A percentile compares a stretch with the other conserved stretches of the same genome.
Evolutionary conservation across 768 basidiomycete species (phyloP).

Genomic region (Steccherinum ochraceum): DNA sequence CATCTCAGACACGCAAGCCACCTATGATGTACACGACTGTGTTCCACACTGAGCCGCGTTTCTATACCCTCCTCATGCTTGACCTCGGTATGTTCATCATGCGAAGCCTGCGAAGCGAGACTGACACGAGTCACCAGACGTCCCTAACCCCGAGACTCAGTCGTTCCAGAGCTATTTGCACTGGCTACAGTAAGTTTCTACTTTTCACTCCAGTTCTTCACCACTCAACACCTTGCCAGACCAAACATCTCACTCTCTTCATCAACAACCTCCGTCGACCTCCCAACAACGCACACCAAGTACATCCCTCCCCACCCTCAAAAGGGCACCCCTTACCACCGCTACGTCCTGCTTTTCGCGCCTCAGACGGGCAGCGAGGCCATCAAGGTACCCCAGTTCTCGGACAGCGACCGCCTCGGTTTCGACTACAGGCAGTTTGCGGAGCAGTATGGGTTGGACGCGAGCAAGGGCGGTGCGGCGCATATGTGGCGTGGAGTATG

Average conservation of each 20-base stretch:
- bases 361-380: conserved; percentile 43
- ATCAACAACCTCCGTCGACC: conserved; percentile 32
- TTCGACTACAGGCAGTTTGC: conserved; percentile 68
- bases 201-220: no score
- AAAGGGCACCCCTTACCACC: conserved; percentile 84
- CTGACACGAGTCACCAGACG: conserved; percentile 42
- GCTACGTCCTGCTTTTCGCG: conserved; percentile 74
- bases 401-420: conserved; percentile 35
- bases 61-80: conserved; percentile 86
- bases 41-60: conserved; percentile 72
- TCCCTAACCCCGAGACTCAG: conserved; percentile 64
- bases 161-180: conserved; percentile 74
- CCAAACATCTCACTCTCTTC: conserved; percentile 79
- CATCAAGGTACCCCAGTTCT: conserved; percentile 19
- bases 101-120: not conserved
- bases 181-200: conserved; percentile 70
- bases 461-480: conserved; percentile 56
- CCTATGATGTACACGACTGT: conserved; percentile 68
- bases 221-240: no score
- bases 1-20: conserved; percentile 49
- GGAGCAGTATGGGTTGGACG: conserved; percentile 45
- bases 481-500: conserved; percentile 84
- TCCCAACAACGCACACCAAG: conserved; percentile 48
- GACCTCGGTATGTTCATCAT: conserved; percentile 71
- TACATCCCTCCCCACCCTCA: conserved; percentile 94